These are phyloP conservation scores for Ormosia emarginata DNA, from an alignment of 306 rosid species.

Conservation along the genomic window DNA sequence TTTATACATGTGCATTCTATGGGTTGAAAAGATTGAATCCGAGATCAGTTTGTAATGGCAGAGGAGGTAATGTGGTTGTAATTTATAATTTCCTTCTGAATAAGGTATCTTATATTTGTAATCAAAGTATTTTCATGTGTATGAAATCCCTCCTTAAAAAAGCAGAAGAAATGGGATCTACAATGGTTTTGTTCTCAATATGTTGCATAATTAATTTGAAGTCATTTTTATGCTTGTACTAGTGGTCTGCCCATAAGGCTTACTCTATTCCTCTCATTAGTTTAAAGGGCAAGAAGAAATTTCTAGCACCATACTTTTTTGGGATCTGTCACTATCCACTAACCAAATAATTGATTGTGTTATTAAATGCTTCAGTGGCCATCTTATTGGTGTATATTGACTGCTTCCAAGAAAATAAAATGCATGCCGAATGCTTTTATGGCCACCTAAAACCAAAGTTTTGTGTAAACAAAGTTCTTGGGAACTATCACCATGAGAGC, in stretches of 20 bases:
- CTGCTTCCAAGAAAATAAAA: background rate
- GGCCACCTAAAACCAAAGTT: background rate
- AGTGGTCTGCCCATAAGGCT: background rate
- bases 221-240: background rate
- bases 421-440: background rate
- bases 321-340: background rate
- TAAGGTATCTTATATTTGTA: constrained; percentile 29
- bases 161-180: background rate
- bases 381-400: background rate
- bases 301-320: background rate
- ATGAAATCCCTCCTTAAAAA: background rate
- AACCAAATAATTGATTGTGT: background rate
- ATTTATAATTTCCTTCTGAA: constrained; percentile 26
- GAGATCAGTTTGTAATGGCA: constrained; percentile 19
- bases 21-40: constrained; percentile 32
- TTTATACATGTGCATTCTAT: constrained; percentile 30
- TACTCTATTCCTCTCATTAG: background rate
- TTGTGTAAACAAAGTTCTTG: background rate
- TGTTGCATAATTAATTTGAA: background rate
- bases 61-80: constrained; percentile 20
- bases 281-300: background rate
- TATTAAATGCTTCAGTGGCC: background rate
- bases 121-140: background rate
- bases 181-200: constrained; percentile 1
- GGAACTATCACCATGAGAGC: background rate